Percentiles rank a stretch among this genome's conserved stretches.
Conservation (phyloP, 345 rosid species). For the Geranium rotundifolium region DNA sequence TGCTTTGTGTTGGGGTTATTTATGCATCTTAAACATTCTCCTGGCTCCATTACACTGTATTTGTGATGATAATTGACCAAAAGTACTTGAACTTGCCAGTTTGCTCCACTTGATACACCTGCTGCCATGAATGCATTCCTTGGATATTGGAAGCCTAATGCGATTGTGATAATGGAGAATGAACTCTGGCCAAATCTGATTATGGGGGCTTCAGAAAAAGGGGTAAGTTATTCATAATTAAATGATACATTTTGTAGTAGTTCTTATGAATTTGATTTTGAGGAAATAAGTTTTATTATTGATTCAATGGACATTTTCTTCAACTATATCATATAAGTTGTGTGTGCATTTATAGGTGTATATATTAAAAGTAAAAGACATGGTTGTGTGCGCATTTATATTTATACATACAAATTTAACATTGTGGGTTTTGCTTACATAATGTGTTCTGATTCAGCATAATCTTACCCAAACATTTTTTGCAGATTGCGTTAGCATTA, state of each 20-base stretch:
- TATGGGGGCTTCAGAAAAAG: constrained; percentile 46
- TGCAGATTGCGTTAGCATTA: constrained; percentile 67
- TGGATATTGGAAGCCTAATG: constrained; percentile 64
- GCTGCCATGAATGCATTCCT: constrained; percentile 61
- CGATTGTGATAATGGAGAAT: constrained; percentile 63
- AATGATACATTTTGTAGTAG: background rate
- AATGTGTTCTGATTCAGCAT: background rate
- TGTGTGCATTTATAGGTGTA: background rate
- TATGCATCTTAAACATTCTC: background rate
- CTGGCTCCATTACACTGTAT: background rate
- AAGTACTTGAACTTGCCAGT: constrained; percentile 25
- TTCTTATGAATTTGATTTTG: background rate
- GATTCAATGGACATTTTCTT: background rate
- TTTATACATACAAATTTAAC: background rate
- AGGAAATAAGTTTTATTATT: background rate
- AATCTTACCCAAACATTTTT: constrained; percentile 4
- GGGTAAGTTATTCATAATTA: constrained; percentile 34
- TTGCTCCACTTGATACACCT: constrained; percentile 82
- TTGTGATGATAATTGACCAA: constrained; percentile 2
- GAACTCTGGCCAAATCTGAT: constrained; percentile 94
- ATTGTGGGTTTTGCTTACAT: background rate
- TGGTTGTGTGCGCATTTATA: background rate
- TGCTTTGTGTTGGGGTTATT: background rate
- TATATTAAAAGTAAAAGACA: background rate
- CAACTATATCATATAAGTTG: background rate